phyloP scores from a whole-genome alignment of 2,329 filamentous ascomycete species.

The Penicillium palitans region DNA sequence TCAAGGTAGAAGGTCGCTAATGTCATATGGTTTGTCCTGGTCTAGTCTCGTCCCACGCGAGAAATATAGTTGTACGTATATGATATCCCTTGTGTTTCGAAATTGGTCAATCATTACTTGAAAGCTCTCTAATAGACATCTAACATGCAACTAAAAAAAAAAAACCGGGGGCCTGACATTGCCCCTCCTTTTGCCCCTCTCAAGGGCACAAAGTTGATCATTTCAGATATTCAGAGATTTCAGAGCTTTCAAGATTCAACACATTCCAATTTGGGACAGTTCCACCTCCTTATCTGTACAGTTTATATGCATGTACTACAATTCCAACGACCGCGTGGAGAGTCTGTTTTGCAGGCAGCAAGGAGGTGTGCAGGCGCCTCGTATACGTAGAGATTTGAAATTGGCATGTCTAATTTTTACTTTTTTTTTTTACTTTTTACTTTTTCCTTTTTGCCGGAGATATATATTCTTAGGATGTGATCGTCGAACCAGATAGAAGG shows the following conservation, averaged over 20 bases:
- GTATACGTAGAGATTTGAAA: background rate
- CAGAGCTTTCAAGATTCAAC: background rate
- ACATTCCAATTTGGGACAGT: background rate
- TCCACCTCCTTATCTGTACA: background rate
- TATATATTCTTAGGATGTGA: slow-evolving; percentile 3
- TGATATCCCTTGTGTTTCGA: background rate
- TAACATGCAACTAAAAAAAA: background rate
- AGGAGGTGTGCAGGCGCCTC: slow-evolving; percentile 5
- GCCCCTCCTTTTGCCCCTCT: slow-evolving; percentile 2
- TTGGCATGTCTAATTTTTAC: background rate
- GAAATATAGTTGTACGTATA: too few relatives aligned
- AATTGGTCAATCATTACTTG: background rate
- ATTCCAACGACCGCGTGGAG: slow-evolving; percentile 6
- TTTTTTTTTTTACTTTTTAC: background rate
- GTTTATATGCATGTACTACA: slow-evolving; percentile 1
- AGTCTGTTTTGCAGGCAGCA: slow-evolving; percentile 13
- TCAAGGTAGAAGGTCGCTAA: background rate
- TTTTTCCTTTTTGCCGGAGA: background rate
- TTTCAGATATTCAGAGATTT: too few relatives aligned
- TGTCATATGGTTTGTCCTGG: background rate
- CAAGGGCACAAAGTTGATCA: background rate
- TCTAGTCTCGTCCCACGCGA: background rate
- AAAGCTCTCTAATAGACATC: background rate
- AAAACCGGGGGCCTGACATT: background rate
- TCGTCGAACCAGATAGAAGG: slow-evolving; percentile 8